phyloP scores from a whole-genome alignment of 129 eudicot genomes.

The Logfia minima region DNA sequence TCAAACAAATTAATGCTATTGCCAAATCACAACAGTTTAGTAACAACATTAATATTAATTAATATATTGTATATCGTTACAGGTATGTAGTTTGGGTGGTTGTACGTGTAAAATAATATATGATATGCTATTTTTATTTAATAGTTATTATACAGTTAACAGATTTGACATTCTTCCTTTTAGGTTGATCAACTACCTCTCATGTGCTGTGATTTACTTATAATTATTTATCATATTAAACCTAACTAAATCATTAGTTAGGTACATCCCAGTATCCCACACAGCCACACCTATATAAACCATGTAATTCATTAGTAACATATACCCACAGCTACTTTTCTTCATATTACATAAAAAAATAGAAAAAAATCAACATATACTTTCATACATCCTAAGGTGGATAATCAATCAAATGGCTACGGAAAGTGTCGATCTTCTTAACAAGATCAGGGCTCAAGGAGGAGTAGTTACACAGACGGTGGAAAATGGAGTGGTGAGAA shows the following conservation, averaged over 20 bases:
- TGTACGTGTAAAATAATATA: too few species aligned
- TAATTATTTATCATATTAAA: not conserved
- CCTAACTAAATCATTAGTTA: not conserved
- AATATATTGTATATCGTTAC: not conserved
- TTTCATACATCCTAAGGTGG: not conserved
- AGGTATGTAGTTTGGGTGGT: not conserved
- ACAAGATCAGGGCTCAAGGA: constrained; percentile 2
- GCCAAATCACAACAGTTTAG: too few species aligned
- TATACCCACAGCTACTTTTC: not conserved
- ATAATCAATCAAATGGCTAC: constrained; percentile 23
- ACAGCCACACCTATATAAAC: constrained; percentile 17
- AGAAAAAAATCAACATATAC: not conserved
- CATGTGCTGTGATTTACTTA: not conserved
- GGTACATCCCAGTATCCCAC: not conserved
- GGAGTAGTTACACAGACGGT: constrained; percentile 26
- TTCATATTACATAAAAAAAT: not conserved
- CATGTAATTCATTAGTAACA: not conserved
- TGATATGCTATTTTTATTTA: not conserved
- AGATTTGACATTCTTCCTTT: not conserved
- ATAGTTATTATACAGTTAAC: not conserved
- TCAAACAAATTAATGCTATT: too few species aligned
- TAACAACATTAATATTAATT: not conserved
- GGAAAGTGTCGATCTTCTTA: not conserved
- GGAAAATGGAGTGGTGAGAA: constrained; percentile 28
- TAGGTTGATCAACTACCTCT: not conserved